phyloP scores from a whole-genome alignment of 2,329 filamentous ascomycete species.

The Arachnopeziza araneosa region DNA sequence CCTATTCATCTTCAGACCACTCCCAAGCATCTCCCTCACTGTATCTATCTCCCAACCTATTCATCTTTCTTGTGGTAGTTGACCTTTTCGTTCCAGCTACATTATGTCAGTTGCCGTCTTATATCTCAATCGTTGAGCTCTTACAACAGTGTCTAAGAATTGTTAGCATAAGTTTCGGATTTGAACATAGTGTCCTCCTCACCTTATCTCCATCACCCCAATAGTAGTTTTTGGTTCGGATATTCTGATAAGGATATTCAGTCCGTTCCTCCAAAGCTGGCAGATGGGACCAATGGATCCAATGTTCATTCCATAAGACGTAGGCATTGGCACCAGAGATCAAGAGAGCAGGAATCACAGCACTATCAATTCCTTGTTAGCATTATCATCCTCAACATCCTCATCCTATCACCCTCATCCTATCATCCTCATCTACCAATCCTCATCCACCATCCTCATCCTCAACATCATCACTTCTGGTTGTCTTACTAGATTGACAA shows the following conservation, averaged over 20 bases:
- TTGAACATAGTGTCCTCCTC: conserved; percentile 24
- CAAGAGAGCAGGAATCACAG: conserved; percentile 66
- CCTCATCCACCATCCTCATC: background rate
- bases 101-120: conserved; percentile 12
- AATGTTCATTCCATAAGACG: conserved; percentile 90
- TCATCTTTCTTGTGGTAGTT: conserved; percentile 77
- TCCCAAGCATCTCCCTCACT: background rate
- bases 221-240: conserved; percentile 90
- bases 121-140: conserved; percentile 29
- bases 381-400: background rate
- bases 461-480: background rate
- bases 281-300: conserved; percentile 88
- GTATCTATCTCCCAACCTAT: background rate
- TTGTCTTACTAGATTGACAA: conserved; percentile 86
- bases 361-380: conserved; percentile 45
- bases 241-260: conserved; percentile 97
- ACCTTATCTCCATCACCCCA: conserved; percentile 98
- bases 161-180: conserved; percentile 11
- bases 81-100: conserved; percentile 87
- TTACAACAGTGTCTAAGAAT: conserved; percentile 58
- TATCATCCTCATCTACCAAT: too few species aligned
- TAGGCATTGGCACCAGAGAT: conserved; percentile 77
- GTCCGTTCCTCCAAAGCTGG: conserved; percentile 82
- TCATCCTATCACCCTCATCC: too few species aligned
- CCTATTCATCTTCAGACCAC: conserved; percentile 10